Conservation (phyloP, 352 stramenopile species). For the Phytophthora sojae region DNA sequence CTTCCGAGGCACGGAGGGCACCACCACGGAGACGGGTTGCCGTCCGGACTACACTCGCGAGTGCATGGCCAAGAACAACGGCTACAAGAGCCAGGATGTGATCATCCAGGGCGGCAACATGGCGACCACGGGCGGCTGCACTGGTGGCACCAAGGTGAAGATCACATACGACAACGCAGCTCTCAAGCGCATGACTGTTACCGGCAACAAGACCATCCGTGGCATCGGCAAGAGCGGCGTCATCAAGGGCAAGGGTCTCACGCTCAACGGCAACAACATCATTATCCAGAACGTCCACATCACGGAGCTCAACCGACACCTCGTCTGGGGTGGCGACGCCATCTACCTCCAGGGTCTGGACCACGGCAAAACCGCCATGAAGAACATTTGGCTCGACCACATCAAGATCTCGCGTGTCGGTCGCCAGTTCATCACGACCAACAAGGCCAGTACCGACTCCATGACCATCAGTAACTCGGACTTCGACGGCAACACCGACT, state of each 20-base stretch:
- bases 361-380: conserved; percentile 17
- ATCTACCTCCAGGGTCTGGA: conserved; percentile 40
- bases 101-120: conserved; percentile 41
- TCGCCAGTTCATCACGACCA: conserved; percentile 50
- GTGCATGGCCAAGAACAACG: conserved; percentile 55
- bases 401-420: conserved; percentile 45
- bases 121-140: conserved; percentile 58
- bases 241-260: conserved; percentile 51
- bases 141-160: conserved; percentile 15
- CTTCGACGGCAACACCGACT: conserved; percentile 48
- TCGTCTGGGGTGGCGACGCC: conserved; percentile 46
- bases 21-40: conserved; percentile 41
- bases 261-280: conserved; percentile 47
- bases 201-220: conserved; percentile 50
- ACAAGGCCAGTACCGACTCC: conserved; percentile 38
- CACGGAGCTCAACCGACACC: conserved; percentile 56
- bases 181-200: conserved; percentile 40
- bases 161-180: conserved; percentile 33
- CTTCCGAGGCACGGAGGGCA: conserved; percentile 48
- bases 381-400: conserved; percentile 53
- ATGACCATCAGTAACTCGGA: conserved; percentile 64
- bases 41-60: conserved; percentile 37
- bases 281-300: conserved; percentile 65
- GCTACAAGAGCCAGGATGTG: conserved; percentile 52
- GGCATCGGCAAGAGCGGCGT: conserved; percentile 46